These are phyloP conservation scores for Euphrasia arctica DNA, from an alignment of 305 asterid species.

Conservation along the genomic window DNA sequence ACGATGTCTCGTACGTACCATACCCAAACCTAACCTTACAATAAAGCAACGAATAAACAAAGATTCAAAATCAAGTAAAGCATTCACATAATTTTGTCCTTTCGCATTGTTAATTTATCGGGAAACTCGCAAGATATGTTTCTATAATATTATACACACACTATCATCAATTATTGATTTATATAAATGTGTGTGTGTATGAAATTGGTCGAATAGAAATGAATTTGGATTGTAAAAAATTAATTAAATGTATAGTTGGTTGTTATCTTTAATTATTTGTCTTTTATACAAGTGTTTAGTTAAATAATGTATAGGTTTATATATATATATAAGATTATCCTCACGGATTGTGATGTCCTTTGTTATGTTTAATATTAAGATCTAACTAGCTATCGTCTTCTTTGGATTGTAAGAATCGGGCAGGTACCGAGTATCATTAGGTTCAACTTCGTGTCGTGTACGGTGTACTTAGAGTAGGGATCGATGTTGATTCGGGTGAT, in stretches of 20 bases:
- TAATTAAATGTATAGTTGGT: background rate
- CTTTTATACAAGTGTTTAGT: background rate
- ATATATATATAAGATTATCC: no score
- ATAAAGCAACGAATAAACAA: constrained; percentile 26
- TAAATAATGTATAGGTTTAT: no score
- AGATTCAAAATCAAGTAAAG: constrained; percentile 32
- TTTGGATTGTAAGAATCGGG: no score
- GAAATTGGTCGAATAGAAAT: background rate
- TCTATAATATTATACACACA: background rate
- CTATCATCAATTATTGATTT: background rate
- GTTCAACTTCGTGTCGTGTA: no score
- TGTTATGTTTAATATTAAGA: no score
- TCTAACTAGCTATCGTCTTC: no score
- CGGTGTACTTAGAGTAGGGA: no score
- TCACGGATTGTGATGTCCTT: background rate
- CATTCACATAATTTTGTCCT: constrained; percentile 21
- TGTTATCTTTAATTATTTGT: background rate
- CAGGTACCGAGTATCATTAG: no score
- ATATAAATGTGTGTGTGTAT: no score
- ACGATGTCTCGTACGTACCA: constrained; percentile 33
- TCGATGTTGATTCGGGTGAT: no score
- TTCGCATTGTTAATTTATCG: constrained; percentile 21
- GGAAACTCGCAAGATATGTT: constrained; percentile 5
- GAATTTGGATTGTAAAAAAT: background rate
- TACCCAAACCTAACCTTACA: constrained; percentile 24